Percentiles rank a stretch among this genome's conserved stretches.
Conservation (phyloP, 208 protist genomes). For the Leishmania guyanensis region DNA sequence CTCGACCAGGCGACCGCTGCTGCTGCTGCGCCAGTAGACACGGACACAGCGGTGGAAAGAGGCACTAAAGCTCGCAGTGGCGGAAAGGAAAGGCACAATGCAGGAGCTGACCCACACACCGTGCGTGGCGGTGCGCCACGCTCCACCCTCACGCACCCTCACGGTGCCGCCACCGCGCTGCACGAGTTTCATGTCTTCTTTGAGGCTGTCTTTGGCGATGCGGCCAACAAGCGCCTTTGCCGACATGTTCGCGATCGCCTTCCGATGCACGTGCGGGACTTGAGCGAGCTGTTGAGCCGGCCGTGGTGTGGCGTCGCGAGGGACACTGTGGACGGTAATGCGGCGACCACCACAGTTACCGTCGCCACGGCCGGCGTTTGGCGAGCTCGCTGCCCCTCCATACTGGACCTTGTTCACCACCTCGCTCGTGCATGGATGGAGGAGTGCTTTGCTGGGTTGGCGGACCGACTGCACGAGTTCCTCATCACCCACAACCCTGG, state of each 20-base stretch:
- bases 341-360: no score
- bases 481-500: constrained; percentile 17
- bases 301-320: constrained; percentile 10
- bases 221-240: constrained; percentile 19
- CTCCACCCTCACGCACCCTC: not conserved
- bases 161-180: not conserved
- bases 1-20: constrained; percentile 5
- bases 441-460: constrained; percentile 21
- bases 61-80: not conserved
- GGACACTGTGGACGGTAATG: not conserved
- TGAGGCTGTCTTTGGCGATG: constrained; percentile 21
- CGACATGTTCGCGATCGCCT: constrained; percentile 25
- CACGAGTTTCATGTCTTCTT: constrained; percentile 14
- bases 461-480: constrained; percentile 19
- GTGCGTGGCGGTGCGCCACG: not conserved
- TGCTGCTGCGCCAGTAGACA: not conserved
- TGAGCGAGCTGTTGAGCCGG: constrained; percentile 15
- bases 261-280: constrained; percentile 14
- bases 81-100: not conserved
- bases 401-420: constrained; percentile 37
- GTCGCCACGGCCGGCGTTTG: not conserved
- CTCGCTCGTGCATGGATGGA: constrained; percentile 30
- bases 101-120: not conserved
- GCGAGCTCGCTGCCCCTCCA: constrained; percentile 24
- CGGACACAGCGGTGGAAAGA: not conserved